A percentile compares a stretch with the other conserved stretches of the same genome.
phyloP scores from a whole-genome alignment of 148 eudicot species.

The Linanthus parryae region DNA sequence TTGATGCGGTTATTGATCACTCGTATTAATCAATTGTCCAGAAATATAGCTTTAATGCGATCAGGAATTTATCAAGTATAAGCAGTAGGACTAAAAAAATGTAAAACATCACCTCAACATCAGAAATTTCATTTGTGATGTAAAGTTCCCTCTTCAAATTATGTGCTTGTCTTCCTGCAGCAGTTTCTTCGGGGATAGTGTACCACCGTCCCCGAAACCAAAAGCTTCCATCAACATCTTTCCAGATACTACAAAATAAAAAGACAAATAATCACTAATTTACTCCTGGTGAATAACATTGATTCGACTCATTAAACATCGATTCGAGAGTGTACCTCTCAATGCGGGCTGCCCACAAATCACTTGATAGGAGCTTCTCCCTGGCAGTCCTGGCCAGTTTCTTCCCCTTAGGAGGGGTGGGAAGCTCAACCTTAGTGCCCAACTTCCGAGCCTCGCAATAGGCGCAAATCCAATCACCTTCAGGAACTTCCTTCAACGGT shows the following conservation, averaged over 20 bases:
- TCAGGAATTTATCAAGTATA: too few species aligned
- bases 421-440: constrained; percentile 55
- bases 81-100: too few species aligned
- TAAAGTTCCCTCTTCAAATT: constrained; percentile 89
- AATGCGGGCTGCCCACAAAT: constrained; percentile 90
- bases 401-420: constrained; percentile 64
- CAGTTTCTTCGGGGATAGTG: constrained; percentile 91
- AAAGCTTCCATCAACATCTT: constrained; percentile 76
- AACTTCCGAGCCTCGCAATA: constrained; percentile 60
- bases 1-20: too few species aligned
- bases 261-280: too few species aligned
- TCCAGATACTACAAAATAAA: constrained; percentile 77
- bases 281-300: too few species aligned
- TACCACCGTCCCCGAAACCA: constrained; percentile 95
- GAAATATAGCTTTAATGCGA: too few species aligned
- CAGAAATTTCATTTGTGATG: constrained; percentile 81
- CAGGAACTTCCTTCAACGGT: constrained; percentile 73
- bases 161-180: constrained; percentile 92
- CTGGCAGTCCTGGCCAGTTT: constrained; percentile 66
- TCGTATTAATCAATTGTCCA: too few species aligned
- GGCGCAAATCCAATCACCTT: constrained; percentile 91
- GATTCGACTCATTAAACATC: too few species aligned
- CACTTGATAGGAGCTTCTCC: constrained; percentile 86
- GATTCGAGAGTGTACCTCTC: constrained; percentile 64
- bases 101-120: constrained; percentile 58